Percentiles rank a stretch among this genome's conserved stretches.
Conservation (phyloP, 129 eudicot species). For the Escallonia rubra region DNA sequence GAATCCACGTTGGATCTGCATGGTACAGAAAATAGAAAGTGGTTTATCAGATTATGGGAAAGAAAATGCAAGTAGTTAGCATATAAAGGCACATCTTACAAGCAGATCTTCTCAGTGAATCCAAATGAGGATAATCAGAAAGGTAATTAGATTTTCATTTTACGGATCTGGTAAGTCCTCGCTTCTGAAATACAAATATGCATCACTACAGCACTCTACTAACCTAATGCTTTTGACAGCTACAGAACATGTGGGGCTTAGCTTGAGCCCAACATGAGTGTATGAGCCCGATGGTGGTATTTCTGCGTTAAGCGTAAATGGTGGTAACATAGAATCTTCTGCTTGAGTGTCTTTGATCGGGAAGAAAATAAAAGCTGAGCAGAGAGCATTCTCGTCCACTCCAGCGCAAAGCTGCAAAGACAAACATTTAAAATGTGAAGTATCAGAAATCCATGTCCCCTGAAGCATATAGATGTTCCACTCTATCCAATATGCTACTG, state of each 20-base stretch:
- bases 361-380: neutral
- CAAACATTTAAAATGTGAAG: neutral
- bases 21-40: neutral
- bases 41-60: no score
- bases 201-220: neutral
- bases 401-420: conserved; percentile 3
- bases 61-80: no score
- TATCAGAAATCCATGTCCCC: neutral
- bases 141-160: no score
- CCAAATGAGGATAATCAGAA: no score
- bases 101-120: no score
- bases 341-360: neutral
- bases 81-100: no score
- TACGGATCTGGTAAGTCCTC: no score
- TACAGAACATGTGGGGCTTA: neutral
- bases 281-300: conserved; percentile 2
- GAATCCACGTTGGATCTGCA: conserved; percentile 4
- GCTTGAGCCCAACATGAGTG: neutral
- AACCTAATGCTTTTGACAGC: neutral
- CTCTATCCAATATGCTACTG: no score
- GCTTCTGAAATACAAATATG: neutral
- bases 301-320: neutral
- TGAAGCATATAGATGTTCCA: neutral
- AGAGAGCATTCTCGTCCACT: neutral
- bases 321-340: neutral